Base-by-base conservation (phyloP, 495 filamentous ascomycete genomes). In the Aspergillus avenaceus region DNA sequence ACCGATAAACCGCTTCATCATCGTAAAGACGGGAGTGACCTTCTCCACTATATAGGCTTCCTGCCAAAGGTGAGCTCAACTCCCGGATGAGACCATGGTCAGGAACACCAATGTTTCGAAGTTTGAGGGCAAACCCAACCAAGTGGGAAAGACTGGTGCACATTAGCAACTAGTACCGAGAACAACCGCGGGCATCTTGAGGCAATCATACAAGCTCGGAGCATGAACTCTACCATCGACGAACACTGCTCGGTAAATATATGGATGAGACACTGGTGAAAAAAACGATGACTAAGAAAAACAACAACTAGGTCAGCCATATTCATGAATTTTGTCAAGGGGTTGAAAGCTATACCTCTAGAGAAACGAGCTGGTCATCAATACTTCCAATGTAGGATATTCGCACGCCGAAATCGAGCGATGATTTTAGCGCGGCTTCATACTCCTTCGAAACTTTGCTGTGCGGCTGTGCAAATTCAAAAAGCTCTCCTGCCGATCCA, bases 21-120 rank as follows among this genome's bases (percentile, higher is more conserved):
- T 97, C 90, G 55, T 98, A 97, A 6, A 98, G 77, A 27, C 90
- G 80, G 12, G 90, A 96, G 66, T 98, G 93, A 6, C 93, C 93
- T 56, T 97, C 93, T 7, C 93, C 92, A 6, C 81, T 79, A 61
- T 96, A 96, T 1, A 98, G 77, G 59, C 88, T 95, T 12, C 93
- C 93, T 1, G 92, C 93, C 8, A 98, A 79, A 11, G 93, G 88
- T 3, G 83, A 72, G 41, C 89, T 95, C 13, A 97, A 77, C 67
- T 98, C 93, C 28, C 91, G 84, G 48, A 98, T 86, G 26, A 98
- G 79, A 7, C 93, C 93, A 61, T 97, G 93, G 54, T 98, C 93
- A 24, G 87, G 79, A 19, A 97, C 78, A 4, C 93, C 93, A 13
- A 96, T 79, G 56, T 98, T 98, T 37, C 93, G 86, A 22, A 98